Evolutionary conservation across 2,329 filamentous ascomycete species (phyloP), one percentile per base, ranked within the genome.

Genomic region (Alternaria longipes): DNA sequence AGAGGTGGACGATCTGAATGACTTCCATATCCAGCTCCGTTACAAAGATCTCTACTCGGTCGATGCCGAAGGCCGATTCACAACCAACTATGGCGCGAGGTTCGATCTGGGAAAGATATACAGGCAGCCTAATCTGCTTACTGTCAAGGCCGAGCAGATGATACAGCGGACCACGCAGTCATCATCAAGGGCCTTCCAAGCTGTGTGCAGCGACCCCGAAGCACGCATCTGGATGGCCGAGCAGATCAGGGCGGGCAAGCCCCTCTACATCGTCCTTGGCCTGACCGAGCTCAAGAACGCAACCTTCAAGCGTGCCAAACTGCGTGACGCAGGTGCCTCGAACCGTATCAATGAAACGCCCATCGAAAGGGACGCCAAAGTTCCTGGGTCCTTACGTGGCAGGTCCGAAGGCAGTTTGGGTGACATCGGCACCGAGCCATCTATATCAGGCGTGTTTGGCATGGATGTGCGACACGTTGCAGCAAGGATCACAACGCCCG

Each of bases 201-300:
- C 74, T 16, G 76, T 77, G 1, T 74, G 70, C 65, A 67, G 69
- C 56, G 76, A 79, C 60, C 66, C 72, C 8, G 75, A 77, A 38
- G 74, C 75, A 6, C 63, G 72, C 47, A 54, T 64, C 18, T 79
- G 76, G 76, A 74, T 79, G 38, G 63, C 65, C 26, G 62, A 73
- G 18, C 63, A 72, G 16, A 68, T 71, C 16, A 68, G 70, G 59
- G 68, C 70, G 9, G 69, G 67, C 26, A 70, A 76, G 59, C 70
- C 74, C 5, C 69, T 78, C 32, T 78, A 76, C 62, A 70, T 78
- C 18, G 68, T 79, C 14, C 66, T 78, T 6, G 76, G 76, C 14
- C 54, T 77, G n/a, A 79, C 76, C 8, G 76, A 79, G 68, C 70
- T 79, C 34, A 78, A 79, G 67, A 77, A 77, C 42, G 76, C 75